These are phyloP conservation scores for Psidium guajava DNA, from an alignment of 345 rosid species.

Conservation along the genomic window DNA sequence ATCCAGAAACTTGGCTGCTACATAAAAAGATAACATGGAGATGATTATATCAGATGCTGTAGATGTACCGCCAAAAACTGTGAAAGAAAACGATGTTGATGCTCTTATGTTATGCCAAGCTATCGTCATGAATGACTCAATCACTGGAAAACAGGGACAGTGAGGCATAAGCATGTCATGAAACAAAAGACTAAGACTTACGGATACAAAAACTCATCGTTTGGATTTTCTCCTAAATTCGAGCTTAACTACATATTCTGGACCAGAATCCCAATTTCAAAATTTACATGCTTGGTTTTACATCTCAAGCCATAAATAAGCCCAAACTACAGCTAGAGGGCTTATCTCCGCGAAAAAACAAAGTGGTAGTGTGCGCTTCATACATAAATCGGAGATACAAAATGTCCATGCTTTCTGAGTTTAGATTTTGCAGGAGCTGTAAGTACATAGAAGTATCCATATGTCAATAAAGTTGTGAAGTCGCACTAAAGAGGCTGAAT, in stretches of 20 bases:
- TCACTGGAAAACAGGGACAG: background rate
- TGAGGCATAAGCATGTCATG: background rate
- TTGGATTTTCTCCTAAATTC: background rate
- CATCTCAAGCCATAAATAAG: background rate
- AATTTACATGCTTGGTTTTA: background rate
- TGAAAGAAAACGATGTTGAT: background rate
- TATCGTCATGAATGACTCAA: background rate
- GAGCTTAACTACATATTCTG: background rate
- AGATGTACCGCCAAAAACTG: background rate
- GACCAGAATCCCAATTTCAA: background rate
- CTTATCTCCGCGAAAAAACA: background rate
- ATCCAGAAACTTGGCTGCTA: conserved; percentile 66
- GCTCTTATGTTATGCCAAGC: background rate
- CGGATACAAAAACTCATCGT: background rate
- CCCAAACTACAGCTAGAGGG: background rate
- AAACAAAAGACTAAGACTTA: background rate
- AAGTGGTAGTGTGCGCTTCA: background rate
- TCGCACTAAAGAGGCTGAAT: background rate
- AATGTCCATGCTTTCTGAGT: background rate
- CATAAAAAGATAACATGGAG: conserved; percentile 3
- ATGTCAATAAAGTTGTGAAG: background rate
- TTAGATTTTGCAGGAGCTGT: background rate
- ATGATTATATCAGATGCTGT: background rate
- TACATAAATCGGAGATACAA: background rate
- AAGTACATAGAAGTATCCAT: background rate